Conservation (phyloP, 805 yeast species). For the Teunomyces cretensis region DNA sequence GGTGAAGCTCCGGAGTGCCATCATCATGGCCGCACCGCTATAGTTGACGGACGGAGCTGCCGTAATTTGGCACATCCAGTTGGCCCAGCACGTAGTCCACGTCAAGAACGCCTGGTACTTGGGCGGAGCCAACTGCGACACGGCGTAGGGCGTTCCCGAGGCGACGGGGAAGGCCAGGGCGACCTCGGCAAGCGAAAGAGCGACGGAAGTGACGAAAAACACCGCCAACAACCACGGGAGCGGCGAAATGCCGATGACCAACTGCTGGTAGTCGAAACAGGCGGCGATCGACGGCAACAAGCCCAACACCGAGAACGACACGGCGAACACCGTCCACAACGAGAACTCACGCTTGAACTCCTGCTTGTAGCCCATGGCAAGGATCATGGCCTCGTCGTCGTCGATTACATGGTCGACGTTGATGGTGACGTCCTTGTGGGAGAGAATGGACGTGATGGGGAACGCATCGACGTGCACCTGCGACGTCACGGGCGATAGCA, state of each 20-base stretch:
- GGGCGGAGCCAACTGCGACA: conserved; percentile 59
- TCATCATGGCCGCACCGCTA: conserved; percentile 55
- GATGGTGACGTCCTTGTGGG: conserved; percentile 37
- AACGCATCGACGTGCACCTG: conserved; percentile 37
- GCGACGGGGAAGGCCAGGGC: conserved; percentile 67
- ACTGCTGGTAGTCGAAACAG: conserved; percentile 58
- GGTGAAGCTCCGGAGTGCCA: conserved; percentile 46
- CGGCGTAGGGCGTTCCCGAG: conserved; percentile 70
- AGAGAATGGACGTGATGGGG: conserved; percentile 35
- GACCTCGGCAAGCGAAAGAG: conserved; percentile 62
- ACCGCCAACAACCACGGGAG: conserved; percentile 60
- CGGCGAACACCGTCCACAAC: conserved; percentile 57
- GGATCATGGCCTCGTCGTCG: conserved; percentile 51
- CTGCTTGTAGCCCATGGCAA: conserved; percentile 62
- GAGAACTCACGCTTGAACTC: conserved; percentile 62
- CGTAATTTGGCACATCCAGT: conserved; percentile 65
- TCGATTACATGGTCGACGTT: conserved; percentile 50
- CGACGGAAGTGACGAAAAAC: conserved; percentile 56
- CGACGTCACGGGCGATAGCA: conserved; percentile 14
- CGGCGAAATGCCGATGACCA: conserved; percentile 63
- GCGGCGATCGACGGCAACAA: conserved; percentile 66
- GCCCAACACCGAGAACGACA: conserved; percentile 64
- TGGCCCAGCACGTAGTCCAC: conserved; percentile 65
- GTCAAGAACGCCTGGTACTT: conserved; percentile 52
- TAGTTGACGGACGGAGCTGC: conserved; percentile 62